Conservation (phyloP, 495 filamentous ascomycete genomes). For the Penicillium flavigenum region DNA sequence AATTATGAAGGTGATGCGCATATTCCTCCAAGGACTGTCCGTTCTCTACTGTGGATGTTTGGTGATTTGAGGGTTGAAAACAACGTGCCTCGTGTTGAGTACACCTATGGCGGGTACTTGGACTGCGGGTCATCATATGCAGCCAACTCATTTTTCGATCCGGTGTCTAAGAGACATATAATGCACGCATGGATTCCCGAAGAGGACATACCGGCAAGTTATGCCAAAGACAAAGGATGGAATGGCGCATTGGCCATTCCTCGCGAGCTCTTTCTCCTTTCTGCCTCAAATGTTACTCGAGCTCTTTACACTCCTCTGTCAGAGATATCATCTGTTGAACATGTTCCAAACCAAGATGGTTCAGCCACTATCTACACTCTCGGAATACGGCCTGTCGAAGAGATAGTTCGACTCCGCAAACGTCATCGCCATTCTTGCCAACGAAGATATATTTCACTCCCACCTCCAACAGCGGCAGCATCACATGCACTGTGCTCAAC, state of each 20-base stretch:
- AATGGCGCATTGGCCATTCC: slow-evolving; percentile 19
- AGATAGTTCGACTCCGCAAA: too few species aligned
- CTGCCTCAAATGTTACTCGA: too few species aligned
- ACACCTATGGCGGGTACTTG: slow-evolving; percentile 17
- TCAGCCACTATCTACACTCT: too few species aligned
- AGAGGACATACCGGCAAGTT: slow-evolving; percentile 18
- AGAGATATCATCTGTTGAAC: too few species aligned
- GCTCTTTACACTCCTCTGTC: too few species aligned
- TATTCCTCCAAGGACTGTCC: slow-evolving; percentile 8
- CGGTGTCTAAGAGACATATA: slow-evolving; percentile 14
- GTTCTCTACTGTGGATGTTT: slow-evolving; percentile 23
- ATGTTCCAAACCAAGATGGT: too few species aligned
- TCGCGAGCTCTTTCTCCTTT: slow-evolving; percentile 8
- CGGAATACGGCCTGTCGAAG: too few species aligned
- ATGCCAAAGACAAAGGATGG: slow-evolving; percentile 19
- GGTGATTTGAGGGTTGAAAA: not conserved
- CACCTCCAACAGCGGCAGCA: too few species aligned
- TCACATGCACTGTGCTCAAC: too few species aligned
- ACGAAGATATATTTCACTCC: too few species aligned
- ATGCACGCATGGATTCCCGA: slow-evolving; percentile 21
- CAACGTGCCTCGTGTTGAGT: slow-evolving; percentile 2
- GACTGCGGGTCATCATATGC: slow-evolving; percentile 22
- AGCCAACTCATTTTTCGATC: slow-evolving; percentile 22
- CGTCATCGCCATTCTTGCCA: too few species aligned
- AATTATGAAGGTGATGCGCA: not conserved